Evolutionary conservation across 768 basidiomycete species (phyloP).

Genomic region (Krasilnikovozyma curviuscula): DNA sequence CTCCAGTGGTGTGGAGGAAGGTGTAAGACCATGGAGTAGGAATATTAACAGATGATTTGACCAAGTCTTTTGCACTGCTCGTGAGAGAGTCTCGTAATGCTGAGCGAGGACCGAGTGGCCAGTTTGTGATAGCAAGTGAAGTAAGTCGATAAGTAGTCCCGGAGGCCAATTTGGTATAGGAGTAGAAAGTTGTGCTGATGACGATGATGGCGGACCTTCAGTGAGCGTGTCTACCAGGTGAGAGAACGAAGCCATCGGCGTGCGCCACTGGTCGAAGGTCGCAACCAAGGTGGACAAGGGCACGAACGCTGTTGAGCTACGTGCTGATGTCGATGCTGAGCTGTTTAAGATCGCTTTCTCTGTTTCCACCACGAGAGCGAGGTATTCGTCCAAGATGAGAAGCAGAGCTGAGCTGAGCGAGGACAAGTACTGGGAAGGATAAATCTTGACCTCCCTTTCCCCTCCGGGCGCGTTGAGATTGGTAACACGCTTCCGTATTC

Average conservation of each 20-base stretch:
- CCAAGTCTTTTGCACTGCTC: conserved; percentile 65
- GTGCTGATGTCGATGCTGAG: too few relatives aligned
- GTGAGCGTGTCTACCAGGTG: conserved; percentile 42
- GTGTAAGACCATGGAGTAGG: conserved; percentile 48
- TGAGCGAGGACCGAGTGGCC: conserved; percentile 57
- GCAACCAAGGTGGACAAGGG: conserved; percentile 69
- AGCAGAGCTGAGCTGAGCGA: conserved; percentile 55
- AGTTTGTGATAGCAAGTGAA: conserved; percentile 49
- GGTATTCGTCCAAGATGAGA: conserved; percentile 62
- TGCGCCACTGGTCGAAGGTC: conserved; percentile 71
- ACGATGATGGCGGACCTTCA: conserved; percentile 5
- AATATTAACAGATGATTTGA: conserved; percentile 63
- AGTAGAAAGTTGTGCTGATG: neutral
- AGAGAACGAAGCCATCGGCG: conserved; percentile 54
- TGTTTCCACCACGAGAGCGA: conserved; percentile 54
- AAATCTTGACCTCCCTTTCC: too few relatives aligned
- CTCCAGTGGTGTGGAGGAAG: conserved; percentile 11
- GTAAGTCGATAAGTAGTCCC: conserved; percentile 60
- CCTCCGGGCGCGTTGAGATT: conserved; percentile 44
- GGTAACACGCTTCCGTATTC: conserved; percentile 26
- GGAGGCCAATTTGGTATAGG: conserved; percentile 38
- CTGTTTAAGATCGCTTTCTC: conserved; percentile 68
- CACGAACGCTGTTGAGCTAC: conserved; percentile 59
- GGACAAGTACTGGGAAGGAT: conserved; percentile 53
- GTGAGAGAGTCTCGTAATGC: conserved; percentile 50